Evolutionary conservation across 2,329 filamentous ascomycete species (phyloP).

Genomic region (Pseudogymnoascus sp.): DNA sequence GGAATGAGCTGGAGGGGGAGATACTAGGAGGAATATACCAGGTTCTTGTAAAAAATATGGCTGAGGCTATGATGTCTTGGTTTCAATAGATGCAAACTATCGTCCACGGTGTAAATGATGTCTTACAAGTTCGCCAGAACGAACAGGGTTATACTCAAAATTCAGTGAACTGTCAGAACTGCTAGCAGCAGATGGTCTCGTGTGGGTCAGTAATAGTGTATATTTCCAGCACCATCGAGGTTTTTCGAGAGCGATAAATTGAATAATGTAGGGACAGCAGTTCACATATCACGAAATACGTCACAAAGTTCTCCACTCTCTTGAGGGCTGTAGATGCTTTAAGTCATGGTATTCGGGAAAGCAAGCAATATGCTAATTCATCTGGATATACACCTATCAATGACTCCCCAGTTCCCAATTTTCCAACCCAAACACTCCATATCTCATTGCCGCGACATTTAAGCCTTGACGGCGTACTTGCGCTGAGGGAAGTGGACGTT

Average conservation of each 20-base stretch:
- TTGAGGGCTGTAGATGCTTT: neutral
- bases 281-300: neutral
- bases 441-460: slow-evolving; percentile 27
- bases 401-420: slow-evolving; percentile 8
- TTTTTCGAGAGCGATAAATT: neutral
- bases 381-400: slow-evolving; percentile 8
- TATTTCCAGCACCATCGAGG: neutral
- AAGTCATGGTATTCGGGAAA: slow-evolving; percentile 9
- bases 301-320: neutral
- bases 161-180: neutral
- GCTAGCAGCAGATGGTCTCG: neutral
- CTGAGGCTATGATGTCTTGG: neutral
- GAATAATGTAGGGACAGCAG: neutral
- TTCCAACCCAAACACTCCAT: slow-evolving; percentile 3
- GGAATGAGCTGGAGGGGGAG: neutral
- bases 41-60: slow-evolving; percentile 1
- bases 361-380: slow-evolving; percentile 9
- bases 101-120: neutral
- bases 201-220: neutral
- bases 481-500: slow-evolving; percentile 92
- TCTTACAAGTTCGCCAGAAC: neutral
- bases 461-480: slow-evolving; percentile 94
- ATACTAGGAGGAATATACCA: slow-evolving; percentile 8
- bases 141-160: neutral
- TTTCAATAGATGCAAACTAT: neutral